Evolutionary conservation across 495 filamentous ascomycete species (phyloP).

Genomic region (Hapsidospora chrysogenum): DNA sequence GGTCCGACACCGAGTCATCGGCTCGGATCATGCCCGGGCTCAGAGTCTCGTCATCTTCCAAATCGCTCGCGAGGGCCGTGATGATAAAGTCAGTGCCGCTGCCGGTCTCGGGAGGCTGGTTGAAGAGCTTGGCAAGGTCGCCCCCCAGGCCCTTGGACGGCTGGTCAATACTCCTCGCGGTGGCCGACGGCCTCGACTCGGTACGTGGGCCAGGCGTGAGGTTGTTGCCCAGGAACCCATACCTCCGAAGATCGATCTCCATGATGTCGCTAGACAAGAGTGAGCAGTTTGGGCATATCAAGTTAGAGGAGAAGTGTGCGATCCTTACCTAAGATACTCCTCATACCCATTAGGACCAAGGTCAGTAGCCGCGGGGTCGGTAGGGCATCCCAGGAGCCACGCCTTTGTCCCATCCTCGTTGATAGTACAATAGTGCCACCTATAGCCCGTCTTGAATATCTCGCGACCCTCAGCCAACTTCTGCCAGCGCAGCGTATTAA

Average conservation of each 20-base stretch:
- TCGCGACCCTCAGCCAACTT: constrained; percentile 85
- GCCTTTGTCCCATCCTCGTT: constrained; percentile 87
- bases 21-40: constrained; percentile 26
- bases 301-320: not conserved
- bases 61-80: constrained; percentile 55
- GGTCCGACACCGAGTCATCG: constrained; percentile 22
- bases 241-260: constrained; percentile 69
- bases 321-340: constrained; percentile 46
- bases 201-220: constrained; percentile 40
- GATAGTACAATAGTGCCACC: constrained; percentile 95
- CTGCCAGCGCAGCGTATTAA: constrained; percentile 79
- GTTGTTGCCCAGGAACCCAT: constrained; percentile 74
- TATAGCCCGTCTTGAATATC: constrained; percentile 70
- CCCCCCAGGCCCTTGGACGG: constrained; percentile 56
- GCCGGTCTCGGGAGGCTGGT: constrained; percentile 57
- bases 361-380: constrained; percentile 37
- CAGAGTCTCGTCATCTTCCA: constrained; percentile 43
- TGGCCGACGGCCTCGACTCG: constrained; percentile 32
- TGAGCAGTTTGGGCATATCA: not conserved
- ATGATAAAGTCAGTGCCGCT: constrained; percentile 76
- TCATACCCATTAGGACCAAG: constrained; percentile 43
- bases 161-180: constrained; percentile 20
- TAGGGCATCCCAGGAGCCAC: constrained; percentile 86
- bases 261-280: constrained; percentile 54
- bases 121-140: constrained; percentile 74